Evolutionary conservation across 306 rosid species (phyloP), one percentile per base, ranked within the genome.

Genomic region (Begonia peltatifolia): DNA sequence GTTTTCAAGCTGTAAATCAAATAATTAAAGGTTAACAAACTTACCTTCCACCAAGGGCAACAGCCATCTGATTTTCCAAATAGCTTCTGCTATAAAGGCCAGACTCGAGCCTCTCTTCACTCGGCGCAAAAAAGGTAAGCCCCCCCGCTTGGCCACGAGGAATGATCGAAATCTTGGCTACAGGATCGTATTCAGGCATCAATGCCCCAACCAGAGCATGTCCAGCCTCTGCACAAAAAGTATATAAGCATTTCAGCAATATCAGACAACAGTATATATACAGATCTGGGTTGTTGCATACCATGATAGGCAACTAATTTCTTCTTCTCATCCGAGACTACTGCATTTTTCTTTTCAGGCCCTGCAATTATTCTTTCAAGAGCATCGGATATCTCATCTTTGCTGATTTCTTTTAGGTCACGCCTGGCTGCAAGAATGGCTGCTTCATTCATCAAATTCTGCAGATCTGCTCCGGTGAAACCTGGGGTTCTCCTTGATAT

Each of bases 371-470:
- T 90, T 68, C 96, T 72, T 54, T 90, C 99, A 63, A 90, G 88
- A 2, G 99, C 99, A 68, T 90, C 99, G 5, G 99, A 74, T 62
- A 90, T 90, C 78, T 90, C 99, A 66, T 90, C 99, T 68, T 90
- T 90, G 57, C 99, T 90, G 47, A 90, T 90, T 77, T 90, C 99
- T 72, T 90, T 90, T 54, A 90, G 92, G 52, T 90, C 95, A 14
- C 99, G 94, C 83, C 99, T 74, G 44, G 99, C 99, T 22, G 99
- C 95, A 50, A 90, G 95, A 76, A 86, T 90, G 66, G 99, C 99
- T 20, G 99, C 99, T 63, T 90, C 99, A 11, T 90, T 90, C 99
- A 90, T 90, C 78, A 90, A 68, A 74, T 90, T 90, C 75, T 90
- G 86, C 47, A 79, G 42, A 69, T 79, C 82, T 54, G 86, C 82